phyloP scores from a whole-genome alignment of 495 filamentous ascomycete genomes.

The Articulospora tetracladia region DNA sequence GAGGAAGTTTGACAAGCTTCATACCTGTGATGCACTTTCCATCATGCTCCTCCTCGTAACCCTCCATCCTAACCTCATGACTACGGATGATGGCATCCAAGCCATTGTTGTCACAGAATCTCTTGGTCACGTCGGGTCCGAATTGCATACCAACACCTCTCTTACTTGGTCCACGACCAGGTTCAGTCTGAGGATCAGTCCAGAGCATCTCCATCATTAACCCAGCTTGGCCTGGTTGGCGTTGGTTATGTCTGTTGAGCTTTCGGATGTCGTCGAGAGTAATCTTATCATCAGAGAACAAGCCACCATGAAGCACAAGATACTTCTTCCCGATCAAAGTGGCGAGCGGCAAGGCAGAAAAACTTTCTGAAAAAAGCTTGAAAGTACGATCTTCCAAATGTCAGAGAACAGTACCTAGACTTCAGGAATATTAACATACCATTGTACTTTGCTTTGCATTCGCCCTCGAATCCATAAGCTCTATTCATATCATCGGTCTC shows the following conservation, averaged over 20 bases:
- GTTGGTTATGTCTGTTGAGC: conserved; percentile 84
- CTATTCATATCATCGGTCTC: conserved; percentile 99
- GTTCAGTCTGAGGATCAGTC: conserved; percentile 88
- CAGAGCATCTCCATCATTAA: conserved; percentile 99
- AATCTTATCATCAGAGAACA: conserved; percentile 96
- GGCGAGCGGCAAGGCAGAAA: conserved; percentile 90
- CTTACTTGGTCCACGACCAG: conserved; percentile 91
- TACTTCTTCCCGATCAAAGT: conserved; percentile 90
- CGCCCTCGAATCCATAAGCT: conserved; percentile 97
- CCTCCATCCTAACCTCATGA: conserved; percentile 96
- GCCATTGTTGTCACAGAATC: conserved; percentile 94
- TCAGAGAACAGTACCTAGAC: no score
- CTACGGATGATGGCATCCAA: conserved; percentile 93
- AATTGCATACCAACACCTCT: conserved; percentile 95
- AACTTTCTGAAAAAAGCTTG: conserved; percentile 97
- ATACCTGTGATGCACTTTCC: conserved; percentile 91
- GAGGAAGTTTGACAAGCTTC: conserved; percentile 5
- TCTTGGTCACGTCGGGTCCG: conserved; percentile 92
- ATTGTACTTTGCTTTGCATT: conserved; percentile 97
- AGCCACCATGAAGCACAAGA: conserved; percentile 89
- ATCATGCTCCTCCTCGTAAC: conserved; percentile 96
- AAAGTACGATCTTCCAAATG: conserved; percentile 61
- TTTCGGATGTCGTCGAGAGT: conserved; percentile 91
- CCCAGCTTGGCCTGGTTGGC: conserved; percentile 91
- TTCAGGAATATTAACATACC: conserved; percentile 32